A percentile compares a stretch with the other conserved stretches of the same genome.
Conservation (phyloP, 2,329 filamentous ascomycete genomes). For the Westerdykella ornata region DNA sequence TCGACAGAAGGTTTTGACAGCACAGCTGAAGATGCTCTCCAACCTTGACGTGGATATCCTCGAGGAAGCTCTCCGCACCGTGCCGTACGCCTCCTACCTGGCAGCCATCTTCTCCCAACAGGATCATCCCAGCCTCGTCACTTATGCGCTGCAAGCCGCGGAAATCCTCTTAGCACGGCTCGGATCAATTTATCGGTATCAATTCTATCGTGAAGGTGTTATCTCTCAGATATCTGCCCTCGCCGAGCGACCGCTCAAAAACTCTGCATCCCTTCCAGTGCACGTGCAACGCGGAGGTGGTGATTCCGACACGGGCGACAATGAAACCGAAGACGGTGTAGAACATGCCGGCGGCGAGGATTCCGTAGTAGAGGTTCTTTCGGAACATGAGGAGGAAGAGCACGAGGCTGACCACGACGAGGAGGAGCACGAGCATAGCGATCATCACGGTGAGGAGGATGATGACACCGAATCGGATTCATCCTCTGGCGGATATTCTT, state of each 20-base stretch:
- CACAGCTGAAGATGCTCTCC: conserved; percentile 97
- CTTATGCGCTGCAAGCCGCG: conserved; percentile 79
- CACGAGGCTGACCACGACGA: conserved; percentile 52
- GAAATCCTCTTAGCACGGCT: conserved; percentile 80
- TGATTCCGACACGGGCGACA: conserved; percentile 29
- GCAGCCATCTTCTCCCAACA: conserved; percentile 93
- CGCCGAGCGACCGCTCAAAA: conserved; percentile 46
- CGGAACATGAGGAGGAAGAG: conserved; percentile 51
- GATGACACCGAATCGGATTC: conserved; percentile 61
- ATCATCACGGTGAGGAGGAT: conserved; percentile 53
- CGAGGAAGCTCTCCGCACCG: conserved; percentile 73
- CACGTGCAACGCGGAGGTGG: not conserved
- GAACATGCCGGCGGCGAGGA: conserved; percentile 46
- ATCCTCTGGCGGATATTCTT: conserved; percentile 30
- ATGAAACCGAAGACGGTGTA: conserved; percentile 49
- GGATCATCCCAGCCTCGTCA: conserved; percentile 81
- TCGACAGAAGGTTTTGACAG: conserved; percentile 86
- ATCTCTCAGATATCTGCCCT: conserved; percentile 84
- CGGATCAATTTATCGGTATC: conserved; percentile 84
- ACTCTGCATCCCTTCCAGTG: conserved; percentile 12
- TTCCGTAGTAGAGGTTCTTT: conserved; percentile 45
- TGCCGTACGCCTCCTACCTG: conserved; percentile 92
- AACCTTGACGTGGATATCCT: conserved; percentile 84
- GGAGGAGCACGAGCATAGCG: conserved; percentile 52
- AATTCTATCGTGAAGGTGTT: conserved; percentile 95